These are phyloP conservation scores for Calonectria hongkongensis DNA, from an alignment of 2,329 filamentous ascomycete genomes.

Conservation along the genomic window DNA sequence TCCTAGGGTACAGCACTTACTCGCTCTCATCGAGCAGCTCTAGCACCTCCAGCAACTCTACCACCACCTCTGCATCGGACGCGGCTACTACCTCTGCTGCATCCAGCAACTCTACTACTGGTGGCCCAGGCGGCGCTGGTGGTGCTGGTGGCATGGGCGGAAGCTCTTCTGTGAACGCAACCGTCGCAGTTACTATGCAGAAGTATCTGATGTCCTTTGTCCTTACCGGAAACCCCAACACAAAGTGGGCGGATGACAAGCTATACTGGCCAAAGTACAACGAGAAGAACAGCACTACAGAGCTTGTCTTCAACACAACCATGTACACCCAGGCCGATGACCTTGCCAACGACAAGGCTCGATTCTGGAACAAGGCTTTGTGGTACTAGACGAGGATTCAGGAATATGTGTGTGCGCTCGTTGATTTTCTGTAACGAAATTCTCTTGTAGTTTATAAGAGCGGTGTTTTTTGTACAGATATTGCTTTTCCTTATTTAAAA, in stretches of 20 bases:
- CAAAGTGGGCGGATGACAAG: conserved; percentile 28
- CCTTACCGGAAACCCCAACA: conserved; percentile 32
- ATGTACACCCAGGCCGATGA: conserved; percentile 28
- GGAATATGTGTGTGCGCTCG: background rate
- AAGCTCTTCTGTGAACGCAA: conserved; percentile 25
- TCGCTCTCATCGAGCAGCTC: conserved; percentile 11
- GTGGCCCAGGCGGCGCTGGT: conserved; percentile 8
- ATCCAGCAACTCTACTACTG: conserved; percentile 26
- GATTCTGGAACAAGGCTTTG: conserved; percentile 30
- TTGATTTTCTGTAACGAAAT: background rate
- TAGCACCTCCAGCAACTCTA: conserved; percentile 4
- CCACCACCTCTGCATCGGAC: background rate
- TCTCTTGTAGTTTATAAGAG: background rate
- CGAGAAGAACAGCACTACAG: conserved; percentile 20
- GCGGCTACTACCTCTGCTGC: background rate
- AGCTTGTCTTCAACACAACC: conserved; percentile 32
- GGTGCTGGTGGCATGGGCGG: conserved; percentile 16
- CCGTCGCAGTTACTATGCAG: conserved; percentile 27
- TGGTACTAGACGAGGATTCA: conserved; percentile 1
- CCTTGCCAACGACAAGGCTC: conserved; percentile 22
- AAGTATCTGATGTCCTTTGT: conserved; percentile 32
- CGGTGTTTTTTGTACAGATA: background rate
- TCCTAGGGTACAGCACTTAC: conserved; percentile 28
- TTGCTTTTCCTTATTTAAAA: too few species aligned
- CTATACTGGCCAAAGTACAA: conserved; percentile 31